These are phyloP conservation scores for Lentithecium fluviatile DNA, from an alignment of 495 filamentous ascomycete species.

Conservation along the genomic window DNA sequence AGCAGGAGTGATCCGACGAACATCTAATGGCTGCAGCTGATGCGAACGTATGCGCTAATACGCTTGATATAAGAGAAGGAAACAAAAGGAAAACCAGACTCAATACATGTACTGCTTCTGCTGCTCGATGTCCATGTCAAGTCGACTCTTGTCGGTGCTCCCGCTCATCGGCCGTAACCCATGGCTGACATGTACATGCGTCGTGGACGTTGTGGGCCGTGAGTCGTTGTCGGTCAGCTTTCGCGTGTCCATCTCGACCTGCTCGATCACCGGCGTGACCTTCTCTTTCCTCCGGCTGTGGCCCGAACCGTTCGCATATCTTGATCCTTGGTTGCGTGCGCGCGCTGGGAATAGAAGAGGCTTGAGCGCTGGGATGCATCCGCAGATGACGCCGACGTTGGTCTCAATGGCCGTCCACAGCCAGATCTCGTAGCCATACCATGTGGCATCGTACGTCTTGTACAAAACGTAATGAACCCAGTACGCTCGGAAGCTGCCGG, in stretches of 20 bases:
- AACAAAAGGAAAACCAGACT: not conserved
- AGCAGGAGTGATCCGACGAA: conserved; percentile 6
- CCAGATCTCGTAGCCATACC: conserved; percentile 34
- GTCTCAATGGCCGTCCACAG: conserved; percentile 35
- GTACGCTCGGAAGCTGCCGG: conserved; percentile 32
- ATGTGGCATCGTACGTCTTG: conserved; percentile 36
- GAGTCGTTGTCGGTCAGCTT: conserved; percentile 20
- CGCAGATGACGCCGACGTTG: conserved; percentile 35
- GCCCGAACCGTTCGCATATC: conserved; percentile 11
- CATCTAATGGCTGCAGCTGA: not conserved
- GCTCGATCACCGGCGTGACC: not conserved
- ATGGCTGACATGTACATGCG: not conserved
- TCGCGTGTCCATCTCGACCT: conserved; percentile 22
- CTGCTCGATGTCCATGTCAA: conserved; percentile 23
- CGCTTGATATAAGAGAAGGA: not conserved
- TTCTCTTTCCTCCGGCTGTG: conserved; percentile 11
- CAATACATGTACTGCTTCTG: conserved; percentile 31
- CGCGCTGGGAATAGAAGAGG: conserved; percentile 30
- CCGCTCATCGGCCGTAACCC: conserved; percentile 24
- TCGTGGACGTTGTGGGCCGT: not conserved
- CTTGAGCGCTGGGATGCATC: conserved; percentile 33
- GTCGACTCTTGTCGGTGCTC: conserved; percentile 24
- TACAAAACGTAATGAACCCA: conserved; percentile 29
- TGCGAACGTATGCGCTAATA: conserved; percentile 5
- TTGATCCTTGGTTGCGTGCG: conserved; percentile 9